Evolutionary conservation across 805 yeast species (phyloP), one percentile per base, ranked within the genome.

Genomic region (Metschnikowia drakensbergensis): DNA sequence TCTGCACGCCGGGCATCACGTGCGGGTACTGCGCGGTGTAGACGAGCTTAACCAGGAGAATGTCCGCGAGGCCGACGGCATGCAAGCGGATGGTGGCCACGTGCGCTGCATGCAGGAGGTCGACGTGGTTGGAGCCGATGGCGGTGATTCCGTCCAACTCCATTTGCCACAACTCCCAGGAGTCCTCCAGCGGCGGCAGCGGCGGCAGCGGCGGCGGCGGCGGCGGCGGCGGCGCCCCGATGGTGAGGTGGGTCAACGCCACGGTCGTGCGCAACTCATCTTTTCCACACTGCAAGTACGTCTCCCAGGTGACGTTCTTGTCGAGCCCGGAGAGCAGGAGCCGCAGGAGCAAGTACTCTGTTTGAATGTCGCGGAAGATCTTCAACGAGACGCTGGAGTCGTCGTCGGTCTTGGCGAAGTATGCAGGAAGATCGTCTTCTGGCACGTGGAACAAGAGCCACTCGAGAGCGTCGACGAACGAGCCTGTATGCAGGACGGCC

Each of bases 381-480:
- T 78, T 86, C 37, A 86, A 71, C 46, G 77, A 74, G 25, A 82
- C 76, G 42, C 77, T 79, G 0, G 84, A 71, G 55, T 83, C 89
- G 39, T 75, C 75, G 23, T 76, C 74, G 36, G 79, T 68, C 51
- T 83, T 81, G 13, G 76, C 74, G 58, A 86, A 86, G 41, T 74
- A 69, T 0, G 67, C 55, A 0, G 99, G 99, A 30, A 92, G 69
- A 59, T 92, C 99, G 61, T 91, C 98, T 54, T 94, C 97, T 0
- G 98, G 98, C 3, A 92, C 80, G 59, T 92, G 94, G 55, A 91
- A 83, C 8, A 92, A 67, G 17, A 92, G 75, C 92, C 94, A 86
- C 52, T 84, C 88, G 37, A 86, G 64, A 0, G 84, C 75, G 25
- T 76, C 80, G 1, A 76, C 72, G 47, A 81, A 74, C 1, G 75